A percentile compares a stretch with the other conserved stretches of the same genome.
Evolutionary conservation across 2,329 filamentous ascomycete species (phyloP).

Genomic region (Trichophaea hybrida): DNA sequence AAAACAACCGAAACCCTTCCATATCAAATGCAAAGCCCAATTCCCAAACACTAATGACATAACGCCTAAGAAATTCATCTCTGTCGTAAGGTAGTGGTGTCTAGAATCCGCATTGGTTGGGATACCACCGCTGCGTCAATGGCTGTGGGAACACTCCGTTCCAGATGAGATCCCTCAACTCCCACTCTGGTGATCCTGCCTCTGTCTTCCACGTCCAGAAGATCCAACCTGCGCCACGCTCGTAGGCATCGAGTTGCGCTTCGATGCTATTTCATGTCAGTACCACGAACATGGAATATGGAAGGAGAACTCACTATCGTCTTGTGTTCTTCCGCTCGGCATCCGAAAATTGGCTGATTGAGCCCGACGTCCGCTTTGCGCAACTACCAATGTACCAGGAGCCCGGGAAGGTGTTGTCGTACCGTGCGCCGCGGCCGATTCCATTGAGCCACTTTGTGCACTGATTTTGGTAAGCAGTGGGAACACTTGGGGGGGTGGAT

Average conservation of each 20-base stretch:
- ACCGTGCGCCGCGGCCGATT: conserved; percentile 43
- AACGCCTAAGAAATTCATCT: background rate
- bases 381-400: background rate
- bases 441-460: conserved; percentile 42
- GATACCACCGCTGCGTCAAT: conserved; percentile 2
- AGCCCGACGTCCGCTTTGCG: background rate
- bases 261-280: conserved; percentile 33
- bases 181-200: conserved; percentile 38
- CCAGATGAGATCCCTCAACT: conserved; percentile 38
- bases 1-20: too few species aligned
- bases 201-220: conserved; percentile 49
- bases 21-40: too few species aligned
- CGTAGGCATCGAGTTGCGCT: conserved; percentile 41
- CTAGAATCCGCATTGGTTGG: conserved; percentile 6
- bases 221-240: conserved; percentile 41
- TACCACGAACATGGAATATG: background rate
- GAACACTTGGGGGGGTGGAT: conserved; percentile 32
- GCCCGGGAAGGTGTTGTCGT: conserved; percentile 38
- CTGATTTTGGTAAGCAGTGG: conserved; percentile 32
- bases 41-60: background rate
- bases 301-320: background rate
- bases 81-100: background rate
- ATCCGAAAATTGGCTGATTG: conserved; percentile 4
- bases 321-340: background rate
- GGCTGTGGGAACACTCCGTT: conserved; percentile 40